Conservation (phyloP, 2,329 filamentous ascomycete species). For the Fusarium citri region DNA sequence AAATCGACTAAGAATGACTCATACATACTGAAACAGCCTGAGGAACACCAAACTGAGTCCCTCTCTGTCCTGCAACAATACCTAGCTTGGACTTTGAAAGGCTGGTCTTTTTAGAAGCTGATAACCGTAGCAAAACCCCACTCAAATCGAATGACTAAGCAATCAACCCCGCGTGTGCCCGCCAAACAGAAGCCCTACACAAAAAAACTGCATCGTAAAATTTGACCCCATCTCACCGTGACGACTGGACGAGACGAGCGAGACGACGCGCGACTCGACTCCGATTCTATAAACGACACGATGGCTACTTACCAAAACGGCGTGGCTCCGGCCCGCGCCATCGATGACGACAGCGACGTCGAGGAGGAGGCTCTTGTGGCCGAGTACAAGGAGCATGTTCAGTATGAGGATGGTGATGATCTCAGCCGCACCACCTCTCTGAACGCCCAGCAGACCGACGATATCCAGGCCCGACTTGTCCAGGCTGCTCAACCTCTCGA, state of each 20-base stretch:
- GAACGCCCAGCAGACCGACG: conserved; percentile 81
- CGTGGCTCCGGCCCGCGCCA: conserved; percentile 67
- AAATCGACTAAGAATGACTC: conserved; percentile 46
- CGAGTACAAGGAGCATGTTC: conserved; percentile 96
- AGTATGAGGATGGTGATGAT: conserved; percentile 88
- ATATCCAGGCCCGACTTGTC: conserved; percentile 91
- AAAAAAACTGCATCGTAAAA: conserved; percentile 49
- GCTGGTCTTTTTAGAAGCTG: conserved; percentile 34
- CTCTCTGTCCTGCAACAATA: conserved; percentile 10
- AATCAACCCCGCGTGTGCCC: conserved; percentile 22
- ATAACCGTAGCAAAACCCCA: conserved; percentile 41
- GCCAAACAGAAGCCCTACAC: conserved; percentile 55
- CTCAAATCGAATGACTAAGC: conserved; percentile 31
- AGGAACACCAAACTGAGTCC: conserved; percentile 12
- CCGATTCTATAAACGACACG: conserved; percentile 40
- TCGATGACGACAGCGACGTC: conserved; percentile 88
- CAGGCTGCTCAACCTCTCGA: conserved; percentile 95
- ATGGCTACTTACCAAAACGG: conserved; percentile 75
- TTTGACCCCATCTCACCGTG: conserved; percentile 50
- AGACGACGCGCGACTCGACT: conserved; percentile 48
- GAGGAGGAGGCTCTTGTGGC: conserved; percentile 96
- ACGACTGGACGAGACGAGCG: conserved; percentile 44
- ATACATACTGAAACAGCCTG: conserved; percentile 34
- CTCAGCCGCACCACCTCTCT: conserved; percentile 79
- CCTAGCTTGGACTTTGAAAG: conserved; percentile 14